Evolutionary conservation across 768 basidiomycete genomes (phyloP).

Genomic region (Serendipita vermifera): DNA sequence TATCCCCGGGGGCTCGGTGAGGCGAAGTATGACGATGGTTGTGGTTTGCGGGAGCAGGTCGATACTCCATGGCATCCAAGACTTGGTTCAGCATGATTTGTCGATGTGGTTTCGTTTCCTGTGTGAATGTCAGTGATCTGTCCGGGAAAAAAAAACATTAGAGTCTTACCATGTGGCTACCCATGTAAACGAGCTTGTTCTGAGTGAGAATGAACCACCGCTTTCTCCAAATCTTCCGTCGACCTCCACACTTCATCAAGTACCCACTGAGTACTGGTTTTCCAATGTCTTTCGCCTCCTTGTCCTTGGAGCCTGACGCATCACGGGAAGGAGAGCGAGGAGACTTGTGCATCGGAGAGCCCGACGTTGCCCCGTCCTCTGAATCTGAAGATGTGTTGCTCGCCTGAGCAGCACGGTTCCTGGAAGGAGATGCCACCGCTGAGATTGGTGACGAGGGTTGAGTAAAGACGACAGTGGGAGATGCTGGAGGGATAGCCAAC

Average conservation of each 20-base stretch:
- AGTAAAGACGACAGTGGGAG: not conserved
- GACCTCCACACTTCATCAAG: conserved; percentile 90
- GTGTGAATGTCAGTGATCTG: conserved; percentile 10
- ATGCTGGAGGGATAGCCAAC: not conserved
- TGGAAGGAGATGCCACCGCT: conserved; percentile 28
- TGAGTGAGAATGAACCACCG: conserved; percentile 92
- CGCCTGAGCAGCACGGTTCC: conserved; percentile 14
- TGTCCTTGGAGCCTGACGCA: conserved; percentile 21
- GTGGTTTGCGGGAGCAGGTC: conserved; percentile 46
- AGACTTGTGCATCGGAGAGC: conserved; percentile 19
- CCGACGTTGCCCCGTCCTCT: not conserved
- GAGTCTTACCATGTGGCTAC: conserved; percentile 82
- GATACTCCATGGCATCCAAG: conserved; percentile 80
- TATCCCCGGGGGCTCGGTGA: conserved; percentile 9
- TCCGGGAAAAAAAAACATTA: not conserved
- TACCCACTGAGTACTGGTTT: conserved; percentile 82
- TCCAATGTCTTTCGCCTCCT: conserved; percentile 23
- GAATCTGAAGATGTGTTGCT: conserved; percentile 12
- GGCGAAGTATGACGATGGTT: too few relatives aligned
- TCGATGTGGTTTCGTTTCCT: conserved; percentile 86
- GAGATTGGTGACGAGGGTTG: conserved; percentile 21
- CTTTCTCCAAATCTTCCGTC: conserved; percentile 91
- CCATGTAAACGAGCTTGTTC: conserved; percentile 75
- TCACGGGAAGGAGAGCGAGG: conserved; percentile 30
- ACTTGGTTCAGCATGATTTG: conserved; percentile 75